Evolutionary conservation across 2,329 filamentous ascomycete genomes (phyloP).

Genomic region (Plenodomus lindquistii): DNA sequence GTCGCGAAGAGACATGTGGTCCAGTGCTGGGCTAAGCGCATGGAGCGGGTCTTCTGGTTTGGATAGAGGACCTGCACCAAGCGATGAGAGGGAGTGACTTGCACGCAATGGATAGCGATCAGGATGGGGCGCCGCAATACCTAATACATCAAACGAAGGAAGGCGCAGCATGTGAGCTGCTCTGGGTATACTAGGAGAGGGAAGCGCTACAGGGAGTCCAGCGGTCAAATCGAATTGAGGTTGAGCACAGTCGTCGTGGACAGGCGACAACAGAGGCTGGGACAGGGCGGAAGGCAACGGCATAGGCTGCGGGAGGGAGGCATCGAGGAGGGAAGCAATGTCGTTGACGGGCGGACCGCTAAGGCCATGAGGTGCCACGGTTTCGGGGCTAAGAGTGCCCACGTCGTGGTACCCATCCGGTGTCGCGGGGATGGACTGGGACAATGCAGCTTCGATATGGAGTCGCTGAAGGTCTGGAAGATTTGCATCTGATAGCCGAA

Average conservation of each 20-base stretch:
- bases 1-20: conserved; percentile 21
- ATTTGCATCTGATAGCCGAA: conserved; percentile 7
- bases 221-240: conserved; percentile 29
- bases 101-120: conserved; percentile 39
- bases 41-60: conserved; percentile 48
- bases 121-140: conserved; percentile 54
- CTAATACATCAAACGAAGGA: conserved; percentile 58
- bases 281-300: conserved; percentile 31
- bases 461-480: conserved; percentile 11
- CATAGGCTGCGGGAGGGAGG: conserved; percentile 32
- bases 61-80: conserved; percentile 44
- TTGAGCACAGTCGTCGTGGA: conserved; percentile 28
- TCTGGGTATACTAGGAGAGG: conserved; percentile 36
- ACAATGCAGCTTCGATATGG: conserved; percentile 13
- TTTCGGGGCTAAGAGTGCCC: conserved; percentile 17
- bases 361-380: conserved; percentile 9
- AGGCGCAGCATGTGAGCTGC: conserved; percentile 51
- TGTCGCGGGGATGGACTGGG: conserved; percentile 24
- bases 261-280: conserved; percentile 28
- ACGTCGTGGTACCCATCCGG: conserved; percentile 21
- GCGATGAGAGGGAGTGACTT: conserved; percentile 31
- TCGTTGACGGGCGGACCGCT: conserved; percentile 15
- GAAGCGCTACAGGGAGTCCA: conserved; percentile 37
- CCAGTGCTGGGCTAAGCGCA: conserved; percentile 40
- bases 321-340: conserved; percentile 30